Percentiles rank a stretch among this genome's conserved stretches.
phyloP scores from a whole-genome alignment of 2,329 filamentous ascomycete genomes.

The Phialophora macrospora region DNA sequence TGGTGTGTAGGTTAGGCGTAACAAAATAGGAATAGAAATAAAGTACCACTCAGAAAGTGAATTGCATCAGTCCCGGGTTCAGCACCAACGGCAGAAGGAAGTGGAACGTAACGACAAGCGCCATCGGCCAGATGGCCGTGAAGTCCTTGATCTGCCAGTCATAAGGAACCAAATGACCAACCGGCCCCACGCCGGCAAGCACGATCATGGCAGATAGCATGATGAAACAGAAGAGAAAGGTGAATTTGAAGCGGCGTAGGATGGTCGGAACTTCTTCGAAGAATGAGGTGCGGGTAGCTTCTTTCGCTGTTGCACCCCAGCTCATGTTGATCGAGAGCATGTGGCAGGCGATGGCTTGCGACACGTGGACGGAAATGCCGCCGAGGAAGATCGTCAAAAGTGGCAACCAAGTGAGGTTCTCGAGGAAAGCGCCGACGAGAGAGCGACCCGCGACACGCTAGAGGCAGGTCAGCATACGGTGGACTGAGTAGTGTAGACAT shows the following conservation, averaged over 20 bases:
- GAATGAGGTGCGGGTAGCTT: conserved; percentile 72
- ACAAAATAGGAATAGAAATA: not conserved
- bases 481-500: not conserved
- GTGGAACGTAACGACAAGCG: conserved; percentile 52
- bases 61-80: conserved; percentile 42
- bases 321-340: conserved; percentile 86
- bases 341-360: conserved; percentile 76
- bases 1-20: no score
- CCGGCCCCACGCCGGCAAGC: conserved; percentile 47
- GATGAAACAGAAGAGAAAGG: conserved; percentile 51
- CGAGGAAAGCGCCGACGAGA: conserved; percentile 57
- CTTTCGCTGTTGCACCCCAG: conserved; percentile 84
- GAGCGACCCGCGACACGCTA: conserved; percentile 58
- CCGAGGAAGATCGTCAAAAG: conserved; percentile 77
- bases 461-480: not conserved
- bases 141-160: conserved; percentile 64
- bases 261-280: conserved; percentile 83
- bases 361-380: conserved; percentile 78
- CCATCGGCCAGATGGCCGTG: conserved; percentile 65
- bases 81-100: conserved; percentile 40
- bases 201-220: conserved; percentile 56
- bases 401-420: conserved; percentile 68
- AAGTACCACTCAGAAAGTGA: conserved; percentile 25
- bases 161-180: conserved; percentile 46
- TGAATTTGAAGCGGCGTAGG: conserved; percentile 74